Percentiles rank a stretch among this genome's conserved stretches.
Conservation (phyloP, 2,329 filamentous ascomycete species). For the Capronia epimyces region DNA sequence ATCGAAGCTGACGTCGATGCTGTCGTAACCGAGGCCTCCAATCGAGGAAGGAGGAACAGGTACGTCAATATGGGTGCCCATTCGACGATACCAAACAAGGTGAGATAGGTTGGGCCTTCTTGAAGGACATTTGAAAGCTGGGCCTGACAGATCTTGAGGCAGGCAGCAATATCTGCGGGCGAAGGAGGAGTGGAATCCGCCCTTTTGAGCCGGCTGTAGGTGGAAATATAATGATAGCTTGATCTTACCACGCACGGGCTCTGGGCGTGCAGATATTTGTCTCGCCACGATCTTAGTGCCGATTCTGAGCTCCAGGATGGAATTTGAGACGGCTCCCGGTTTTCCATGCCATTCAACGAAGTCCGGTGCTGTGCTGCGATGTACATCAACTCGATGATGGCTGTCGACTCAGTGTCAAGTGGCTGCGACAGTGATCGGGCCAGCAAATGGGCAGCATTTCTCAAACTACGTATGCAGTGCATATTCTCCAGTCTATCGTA, state of each 20-base stretch:
- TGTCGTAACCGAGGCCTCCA: slow-evolving; percentile 1
- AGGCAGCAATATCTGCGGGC: not conserved
- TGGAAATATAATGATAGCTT: slow-evolving; percentile 12
- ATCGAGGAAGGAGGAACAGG: slow-evolving; percentile 16
- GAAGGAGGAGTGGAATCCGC: not conserved
- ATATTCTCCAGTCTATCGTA: slow-evolving; percentile 18
- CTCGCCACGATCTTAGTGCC: slow-evolving; percentile 2
- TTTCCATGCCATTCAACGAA: not conserved
- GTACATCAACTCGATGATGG: slow-evolving; percentile 10
- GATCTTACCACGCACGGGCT: slow-evolving; percentile 1
- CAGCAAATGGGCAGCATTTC: slow-evolving; percentile 5
- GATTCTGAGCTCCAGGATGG: not conserved
- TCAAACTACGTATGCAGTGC: slow-evolving; percentile 12
- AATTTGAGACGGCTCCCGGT: not conserved
- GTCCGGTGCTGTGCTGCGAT: slow-evolving; percentile 4
- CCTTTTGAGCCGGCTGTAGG: slow-evolving; percentile 12
- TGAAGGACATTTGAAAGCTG: slow-evolving; percentile 11
- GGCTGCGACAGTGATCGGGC: not conserved
- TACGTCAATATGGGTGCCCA: slow-evolving; percentile 19
- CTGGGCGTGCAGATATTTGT: not conserved
- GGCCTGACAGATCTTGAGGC: slow-evolving; percentile 4
- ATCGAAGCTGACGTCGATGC: not conserved
- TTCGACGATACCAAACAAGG: slow-evolving; percentile 11
- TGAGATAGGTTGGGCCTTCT: slow-evolving; percentile 6
- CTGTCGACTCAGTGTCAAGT: slow-evolving; percentile 7